Evolutionary conservation across 805 yeast genomes (phyloP), one percentile per base, ranked within the genome.

Genomic region (Zygoascus flipseniorum): DNA sequence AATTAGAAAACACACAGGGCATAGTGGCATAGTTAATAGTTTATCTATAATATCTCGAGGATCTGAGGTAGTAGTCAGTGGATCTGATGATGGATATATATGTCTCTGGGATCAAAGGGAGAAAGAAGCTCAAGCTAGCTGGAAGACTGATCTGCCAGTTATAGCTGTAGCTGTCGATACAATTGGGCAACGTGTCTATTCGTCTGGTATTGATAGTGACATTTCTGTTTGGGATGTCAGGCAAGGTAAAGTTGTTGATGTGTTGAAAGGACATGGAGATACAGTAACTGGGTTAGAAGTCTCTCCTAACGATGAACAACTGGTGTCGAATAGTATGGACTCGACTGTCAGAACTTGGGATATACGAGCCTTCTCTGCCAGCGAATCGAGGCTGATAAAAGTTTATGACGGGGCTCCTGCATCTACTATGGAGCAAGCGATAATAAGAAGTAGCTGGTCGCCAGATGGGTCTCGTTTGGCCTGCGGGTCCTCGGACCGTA

Each of bases 191-290:
- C 66, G 70, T 13, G 60, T 84, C 3, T 86, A 73, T 58, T 72
- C 80, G 5, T 71, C 83, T 0, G 95, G 95, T 0, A 77, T 87
- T 2, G 92, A 87, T 57, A 84, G 88, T 1, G 69, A 73, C 0
- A 74, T 87, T 0, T 62, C 69, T 43, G 83, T 81, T 1, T 83
- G 77, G 69, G 95, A 87, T 61, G 48, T 79, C 8, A 66, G 88
- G 52, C 74, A 78, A 0, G 23, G 42, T n/a, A 20, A 31, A 9
- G 39, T 31, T 16, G 44, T 76, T 8, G 82, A 84, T 79, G 67
- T 63, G 51, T 67, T 78, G 60, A 66, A 69, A 49, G 59, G 72
- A 52, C 78, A 80, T 52, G 62, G 68, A 6, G 85, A 80, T 48
- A 55, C 63, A 19, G 77, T 84, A 23, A 81, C 89, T 0, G 77